phyloP scores from a whole-genome alignment of 2,329 filamentous ascomycete species.

The Zalaria sp. region DNA sequence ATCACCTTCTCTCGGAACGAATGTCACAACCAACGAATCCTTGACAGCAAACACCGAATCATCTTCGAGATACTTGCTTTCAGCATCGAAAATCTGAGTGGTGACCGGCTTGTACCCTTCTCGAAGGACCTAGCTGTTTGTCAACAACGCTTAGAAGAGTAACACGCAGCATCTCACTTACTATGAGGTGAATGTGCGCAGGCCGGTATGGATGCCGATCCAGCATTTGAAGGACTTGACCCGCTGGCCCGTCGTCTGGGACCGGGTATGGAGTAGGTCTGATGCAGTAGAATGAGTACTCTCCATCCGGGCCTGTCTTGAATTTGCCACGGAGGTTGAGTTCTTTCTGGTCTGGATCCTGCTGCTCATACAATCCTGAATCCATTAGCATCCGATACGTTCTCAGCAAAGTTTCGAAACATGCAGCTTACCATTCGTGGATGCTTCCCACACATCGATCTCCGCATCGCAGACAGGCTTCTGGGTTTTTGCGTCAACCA shows the following conservation, averaged over 20 bases:
- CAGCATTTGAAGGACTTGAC: conserved; percentile 36
- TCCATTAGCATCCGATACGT: no score
- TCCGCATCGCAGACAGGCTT: conserved; percentile 53
- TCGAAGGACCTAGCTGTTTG: conserved; percentile 23
- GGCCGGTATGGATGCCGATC: conserved; percentile 47
- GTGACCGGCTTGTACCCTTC: conserved; percentile 54
- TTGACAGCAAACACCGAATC: conserved; percentile 48
- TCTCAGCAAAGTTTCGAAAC: neutral
- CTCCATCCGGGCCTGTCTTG: conserved; percentile 52
- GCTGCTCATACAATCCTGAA: conserved; percentile 64
- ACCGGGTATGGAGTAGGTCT: conserved; percentile 61
- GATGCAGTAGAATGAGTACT: conserved; percentile 62
- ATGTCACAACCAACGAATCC: conserved; percentile 44
- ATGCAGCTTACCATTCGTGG: conserved; percentile 30
- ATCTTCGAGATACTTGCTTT: conserved; percentile 45
- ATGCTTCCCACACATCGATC: conserved; percentile 68
- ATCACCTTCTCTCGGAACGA: conserved; percentile 36
- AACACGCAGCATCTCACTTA: conserved; percentile 7
- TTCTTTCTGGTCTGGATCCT: conserved; percentile 55
- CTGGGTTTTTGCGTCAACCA: conserved; percentile 51
- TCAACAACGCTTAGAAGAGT: no score
- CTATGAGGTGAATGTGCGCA: conserved; percentile 47
- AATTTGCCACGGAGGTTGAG: conserved; percentile 71
- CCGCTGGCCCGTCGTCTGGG: conserved; percentile 47
- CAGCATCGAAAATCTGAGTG: conserved; percentile 64